Conservation (phyloP, 2,329 filamentous ascomycete species). For the Xylariaceae sp. region DNA sequence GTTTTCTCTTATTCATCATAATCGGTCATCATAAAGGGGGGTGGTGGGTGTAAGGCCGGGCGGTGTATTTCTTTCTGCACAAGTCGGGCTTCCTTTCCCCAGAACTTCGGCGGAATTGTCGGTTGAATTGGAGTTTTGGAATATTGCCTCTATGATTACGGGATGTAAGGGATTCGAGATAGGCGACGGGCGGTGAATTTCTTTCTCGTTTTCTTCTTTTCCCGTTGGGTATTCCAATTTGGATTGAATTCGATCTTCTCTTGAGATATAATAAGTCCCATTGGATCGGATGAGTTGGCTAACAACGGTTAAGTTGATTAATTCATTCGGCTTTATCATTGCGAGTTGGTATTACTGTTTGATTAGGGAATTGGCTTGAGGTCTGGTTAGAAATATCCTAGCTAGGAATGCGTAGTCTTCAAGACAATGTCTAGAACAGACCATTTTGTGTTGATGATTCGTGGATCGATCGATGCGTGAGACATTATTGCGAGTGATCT, state of each 20-base stretch:
- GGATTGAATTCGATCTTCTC: background rate
- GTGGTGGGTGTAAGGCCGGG: background rate
- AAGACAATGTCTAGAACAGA: too few relatives aligned
- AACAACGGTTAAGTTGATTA: background rate
- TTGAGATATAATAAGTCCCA: background rate
- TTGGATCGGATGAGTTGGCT: background rate
- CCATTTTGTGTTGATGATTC: background rate
- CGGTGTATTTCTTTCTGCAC: background rate
- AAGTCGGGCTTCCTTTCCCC: too few relatives aligned
- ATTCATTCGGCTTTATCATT: background rate
- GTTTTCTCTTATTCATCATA: background rate
- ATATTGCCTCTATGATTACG: too few relatives aligned
- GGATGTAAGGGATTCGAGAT: background rate
- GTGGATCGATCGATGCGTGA: background rate
- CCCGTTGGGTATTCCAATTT: background rate
- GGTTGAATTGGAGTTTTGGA: too few relatives aligned
- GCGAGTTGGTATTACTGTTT: background rate
- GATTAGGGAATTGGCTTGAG: background rate
- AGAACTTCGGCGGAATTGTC: too few relatives aligned
- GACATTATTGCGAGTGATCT: too few relatives aligned
- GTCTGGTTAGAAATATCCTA: background rate
- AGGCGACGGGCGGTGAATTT: background rate
- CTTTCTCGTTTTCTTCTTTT: background rate
- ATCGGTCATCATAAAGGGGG: background rate
- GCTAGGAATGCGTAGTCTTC: background rate